A percentile compares a stretch with the other conserved stretches of the same genome.
These are phyloP conservation scores for Tolypocladium amazonense DNA, from an alignment of 2,329 filamentous ascomycete genomes.

Conservation along the genomic window DNA sequence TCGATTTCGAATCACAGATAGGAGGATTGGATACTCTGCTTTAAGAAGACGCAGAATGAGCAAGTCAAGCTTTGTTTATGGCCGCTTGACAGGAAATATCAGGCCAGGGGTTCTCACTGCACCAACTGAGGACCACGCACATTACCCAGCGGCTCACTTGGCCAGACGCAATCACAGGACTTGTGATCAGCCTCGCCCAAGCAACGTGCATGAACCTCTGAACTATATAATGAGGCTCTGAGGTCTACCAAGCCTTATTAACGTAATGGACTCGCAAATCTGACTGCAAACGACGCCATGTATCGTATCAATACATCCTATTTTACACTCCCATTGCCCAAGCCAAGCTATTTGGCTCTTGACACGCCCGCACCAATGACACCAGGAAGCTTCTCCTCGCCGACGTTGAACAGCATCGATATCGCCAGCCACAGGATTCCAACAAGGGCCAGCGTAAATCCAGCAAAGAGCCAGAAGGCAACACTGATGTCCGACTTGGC, in stretches of 20 bases:
- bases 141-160: not conserved
- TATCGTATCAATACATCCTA: slow-evolving; percentile 1
- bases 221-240: not conserved
- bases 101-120: not conserved
- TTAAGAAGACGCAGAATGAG: too few species aligned
- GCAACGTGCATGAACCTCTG: not conserved
- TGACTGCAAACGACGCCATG: slow-evolving; percentile 1
- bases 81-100: too few species aligned
- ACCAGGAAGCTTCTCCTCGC: slow-evolving; percentile 77
- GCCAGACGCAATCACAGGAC: not conserved
- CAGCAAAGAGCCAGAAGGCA: slow-evolving; percentile 78
- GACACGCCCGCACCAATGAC: slow-evolving; percentile 95
- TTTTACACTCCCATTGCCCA: not conserved
- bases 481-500: slow-evolving; percentile 85
- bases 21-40: not conserved
- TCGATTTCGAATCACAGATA: not conserved
- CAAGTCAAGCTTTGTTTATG: too few species aligned
- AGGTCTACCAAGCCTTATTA: not conserved
- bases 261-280: not conserved
- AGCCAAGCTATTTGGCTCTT: slow-evolving; percentile 43
- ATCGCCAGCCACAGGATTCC: slow-evolving; percentile 60
- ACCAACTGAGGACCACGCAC: not conserved
- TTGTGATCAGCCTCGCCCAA: too few species aligned
- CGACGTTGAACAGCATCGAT: slow-evolving; percentile 71
- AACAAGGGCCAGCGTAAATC: slow-evolving; percentile 61